These are phyloP conservation scores for Polyporus tsugae DNA, from an alignment of 1,284 basidiomycete genomes.

Conservation along the genomic window DNA sequence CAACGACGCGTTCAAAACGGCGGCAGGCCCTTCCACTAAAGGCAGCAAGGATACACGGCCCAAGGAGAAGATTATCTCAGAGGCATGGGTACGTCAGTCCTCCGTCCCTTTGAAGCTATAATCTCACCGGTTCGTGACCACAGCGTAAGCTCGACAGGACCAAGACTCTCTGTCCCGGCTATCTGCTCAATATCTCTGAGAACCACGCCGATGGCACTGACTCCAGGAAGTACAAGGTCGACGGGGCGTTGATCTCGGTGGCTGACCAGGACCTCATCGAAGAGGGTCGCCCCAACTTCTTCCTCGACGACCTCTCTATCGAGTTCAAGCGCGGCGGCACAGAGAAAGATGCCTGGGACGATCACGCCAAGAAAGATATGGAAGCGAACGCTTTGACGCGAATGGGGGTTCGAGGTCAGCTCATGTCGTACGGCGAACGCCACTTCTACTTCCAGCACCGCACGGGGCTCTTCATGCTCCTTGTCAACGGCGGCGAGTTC, in stretches of 20 bases:
- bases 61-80: neutral
- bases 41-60: neutral
- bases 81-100: constrained; percentile 5
- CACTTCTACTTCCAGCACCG: constrained; percentile 10
- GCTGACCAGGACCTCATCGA: neutral
- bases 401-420: neutral
- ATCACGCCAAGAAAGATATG: neutral
- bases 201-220: neutral
- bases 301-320: constrained; percentile 3
- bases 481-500: constrained; percentile 3
- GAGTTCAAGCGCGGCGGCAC: constrained; percentile 10
- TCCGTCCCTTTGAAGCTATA: neutral
- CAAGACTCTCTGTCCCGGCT: neutral
- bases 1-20: neutral
- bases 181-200: constrained; percentile 1
- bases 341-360: neutral
- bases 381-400: neutral
- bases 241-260: neutral
- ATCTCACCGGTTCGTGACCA: neutral
- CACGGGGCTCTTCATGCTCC: constrained; percentile 1
- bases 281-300: neutral
- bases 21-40: neutral
- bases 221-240: neutral
- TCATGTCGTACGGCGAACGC: constrained; percentile 8
- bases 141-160: neutral